Base-by-base conservation (phyloP, 768 basidiomycete species). In the Termitomyces sp. region DNA sequence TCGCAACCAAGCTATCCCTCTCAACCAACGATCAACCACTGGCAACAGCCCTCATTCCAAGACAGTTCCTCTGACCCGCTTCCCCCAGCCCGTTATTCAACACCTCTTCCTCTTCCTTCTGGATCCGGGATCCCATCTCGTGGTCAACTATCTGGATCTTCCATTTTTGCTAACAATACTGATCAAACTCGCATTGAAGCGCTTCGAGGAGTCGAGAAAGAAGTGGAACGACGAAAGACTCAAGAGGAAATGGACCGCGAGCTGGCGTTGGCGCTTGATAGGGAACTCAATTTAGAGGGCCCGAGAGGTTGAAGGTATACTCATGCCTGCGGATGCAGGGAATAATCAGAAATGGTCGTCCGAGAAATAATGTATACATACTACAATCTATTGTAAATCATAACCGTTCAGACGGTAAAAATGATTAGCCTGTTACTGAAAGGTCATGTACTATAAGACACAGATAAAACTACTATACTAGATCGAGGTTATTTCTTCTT, bases 101-200 rank as follows among this genome's bases (percentile, higher is more conserved):
- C 77, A 0, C 82, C 85, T 16, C 69, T 85, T 16, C 83, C 83
- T 4, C 72, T 84, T 9, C 84, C 84, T n/a, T 70, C 75, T 22
- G 75, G 71, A 16, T 58, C 68, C 14, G 54, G 49, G 28, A 62
- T 7, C 38, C 38, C 57, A 46, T 52, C 58, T 12, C 60, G 26
- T 22, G 40, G 44, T 13, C 57, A 20, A 24, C 58, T 65, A 59
- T 60, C 65, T 47, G 69, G 72, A 9, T 68, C 70, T 65, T 63
- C 68, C 47, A 59, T 55, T 56, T 69, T 66, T 72, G 62, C 54
- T 57, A 68, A 65, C 71, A 68, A 54, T 46, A n/a, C 64, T n/a
- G 76, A 81, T 62, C 63, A 60, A 50, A 62, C 66, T 18, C 69
- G 73, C 13, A 42, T 74, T 13, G 65, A 71, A 54, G 70, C 70